Evolutionary conservation across 345 rosid genomes (phyloP), one percentile per base, ranked within the genome.

Genomic region (Lumnitzera littorea): DNA sequence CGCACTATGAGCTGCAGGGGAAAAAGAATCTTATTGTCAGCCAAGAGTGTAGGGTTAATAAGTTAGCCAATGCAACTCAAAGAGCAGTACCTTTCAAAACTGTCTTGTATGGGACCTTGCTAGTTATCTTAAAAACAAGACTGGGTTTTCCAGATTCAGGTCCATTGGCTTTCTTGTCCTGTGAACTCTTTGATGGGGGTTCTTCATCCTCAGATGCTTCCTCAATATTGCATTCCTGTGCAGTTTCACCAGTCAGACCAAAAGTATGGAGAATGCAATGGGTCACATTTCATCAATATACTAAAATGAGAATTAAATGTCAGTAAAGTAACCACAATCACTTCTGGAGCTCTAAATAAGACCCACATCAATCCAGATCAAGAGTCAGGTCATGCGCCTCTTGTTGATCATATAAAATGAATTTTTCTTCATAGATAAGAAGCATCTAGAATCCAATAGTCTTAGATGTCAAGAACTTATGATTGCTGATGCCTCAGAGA

Each of bases 61-160:
- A 61, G 12, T 27, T 27, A 17, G 15, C n/a, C 62, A 13, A 50
- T 10, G 58, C 53, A 64, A 61, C 43, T 51, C 29, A 58, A 56
- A 56, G 58, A 27, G 59, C 20, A 41, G 23, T 68, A 91, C 99
- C 96, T 84, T 94, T 94, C 63, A 94, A 53, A 70, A 94, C 92
- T 54, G 96, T 88, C 81, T 94, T 91, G 57, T 94, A 94, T 15
- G 90, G 91, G 69, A 94, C 89, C 79, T 74, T 95, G 77, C 96
- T 83, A 31, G 83, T 86, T 70, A 95, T 69, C 80, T 86, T 91
- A 64, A 91, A 86, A 65, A 82, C 72, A 70, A 95, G 91, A 65
- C 73, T 73, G 50, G 81, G 75, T 49, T 53, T 53, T 70, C 77
- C 85, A 72, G 83, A 88, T 52, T 76, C 90, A 58, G 91, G 81